These are phyloP conservation scores for Excoecaria cochinchinensis DNA, from an alignment of 345 rosid species.

Conservation along the genomic window DNA sequence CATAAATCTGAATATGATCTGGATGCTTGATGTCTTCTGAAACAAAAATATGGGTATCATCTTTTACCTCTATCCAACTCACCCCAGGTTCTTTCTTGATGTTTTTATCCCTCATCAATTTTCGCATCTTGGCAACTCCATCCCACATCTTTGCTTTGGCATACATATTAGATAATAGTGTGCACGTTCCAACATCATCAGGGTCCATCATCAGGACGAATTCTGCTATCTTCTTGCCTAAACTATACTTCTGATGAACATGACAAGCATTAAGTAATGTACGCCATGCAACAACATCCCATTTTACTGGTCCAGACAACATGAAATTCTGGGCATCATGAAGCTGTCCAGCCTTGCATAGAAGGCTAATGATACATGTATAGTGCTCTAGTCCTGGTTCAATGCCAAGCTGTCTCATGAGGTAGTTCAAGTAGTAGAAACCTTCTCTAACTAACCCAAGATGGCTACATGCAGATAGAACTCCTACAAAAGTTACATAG, in stretches of 20 bases:
- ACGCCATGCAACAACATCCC: constrained; percentile 85
- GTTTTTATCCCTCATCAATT: constrained; percentile 55
- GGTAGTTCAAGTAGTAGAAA: constrained; percentile 50
- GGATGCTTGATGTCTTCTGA: constrained; percentile 66
- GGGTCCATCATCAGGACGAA: constrained; percentile 48
- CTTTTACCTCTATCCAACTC: constrained; percentile 71
- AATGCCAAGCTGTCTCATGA: constrained; percentile 53
- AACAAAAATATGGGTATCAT: constrained; percentile 57
- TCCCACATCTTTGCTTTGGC: constrained; percentile 78
- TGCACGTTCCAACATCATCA: constrained; percentile 62
- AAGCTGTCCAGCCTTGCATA: constrained; percentile 69
- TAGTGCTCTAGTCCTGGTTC: constrained; percentile 74
- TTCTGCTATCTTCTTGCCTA: constrained; percentile 63
- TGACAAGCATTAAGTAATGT: constrained; percentile 65
- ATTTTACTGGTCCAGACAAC: constrained; percentile 60
- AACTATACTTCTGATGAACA: constrained; percentile 53
- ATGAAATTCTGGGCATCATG: constrained; percentile 57
- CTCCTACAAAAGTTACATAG: constrained; percentile 69
- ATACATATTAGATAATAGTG: constrained; percentile 55
- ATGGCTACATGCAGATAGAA: constrained; percentile 78
- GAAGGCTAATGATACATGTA: constrained; percentile 72
- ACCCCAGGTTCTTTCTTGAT: constrained; percentile 90
- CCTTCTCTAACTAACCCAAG: constrained; percentile 58
- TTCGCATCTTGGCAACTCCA: constrained; percentile 57
- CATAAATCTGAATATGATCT: constrained; percentile 48